These are phyloP conservation scores for Uronychia setigera DNA, from an alignment of 73 alveolate genomes.

Conservation along the genomic window DNA sequence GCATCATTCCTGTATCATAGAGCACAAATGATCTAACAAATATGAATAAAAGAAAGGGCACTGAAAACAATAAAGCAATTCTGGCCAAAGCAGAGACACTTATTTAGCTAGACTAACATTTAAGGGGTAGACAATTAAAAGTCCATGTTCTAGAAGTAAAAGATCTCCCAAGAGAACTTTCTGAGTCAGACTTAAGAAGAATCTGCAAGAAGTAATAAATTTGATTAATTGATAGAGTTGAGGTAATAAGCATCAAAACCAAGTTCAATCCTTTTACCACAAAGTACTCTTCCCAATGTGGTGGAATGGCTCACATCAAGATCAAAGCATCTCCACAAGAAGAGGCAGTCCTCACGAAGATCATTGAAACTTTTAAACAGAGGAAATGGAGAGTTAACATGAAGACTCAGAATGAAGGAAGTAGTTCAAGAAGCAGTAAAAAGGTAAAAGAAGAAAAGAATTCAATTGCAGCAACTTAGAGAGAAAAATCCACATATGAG, in stretches of 20 bases:
- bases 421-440: too few relatives aligned
- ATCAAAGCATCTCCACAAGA: neutral
- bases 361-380: neutral
- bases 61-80: too few relatives aligned
- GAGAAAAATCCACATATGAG: neutral
- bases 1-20: too few relatives aligned
- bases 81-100: too few relatives aligned
- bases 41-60: too few relatives aligned
- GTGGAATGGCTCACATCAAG: neutral
- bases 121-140: neutral
- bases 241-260: neutral
- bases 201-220: neutral
- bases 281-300: neutral
- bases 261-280: neutral
- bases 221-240: neutral
- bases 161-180: neutral
- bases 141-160: neutral
- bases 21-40: too few relatives aligned
- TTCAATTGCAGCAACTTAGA: neutral
- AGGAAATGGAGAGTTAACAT: neutral
- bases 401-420: neutral
- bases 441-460: too few relatives aligned
- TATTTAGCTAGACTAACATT: too few relatives aligned
- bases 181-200: neutral
- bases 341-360: neutral